These are phyloP conservation scores for Ensete glaucum DNA, from an alignment of 176 grass and related monocot species.

Conservation along the genomic window DNA sequence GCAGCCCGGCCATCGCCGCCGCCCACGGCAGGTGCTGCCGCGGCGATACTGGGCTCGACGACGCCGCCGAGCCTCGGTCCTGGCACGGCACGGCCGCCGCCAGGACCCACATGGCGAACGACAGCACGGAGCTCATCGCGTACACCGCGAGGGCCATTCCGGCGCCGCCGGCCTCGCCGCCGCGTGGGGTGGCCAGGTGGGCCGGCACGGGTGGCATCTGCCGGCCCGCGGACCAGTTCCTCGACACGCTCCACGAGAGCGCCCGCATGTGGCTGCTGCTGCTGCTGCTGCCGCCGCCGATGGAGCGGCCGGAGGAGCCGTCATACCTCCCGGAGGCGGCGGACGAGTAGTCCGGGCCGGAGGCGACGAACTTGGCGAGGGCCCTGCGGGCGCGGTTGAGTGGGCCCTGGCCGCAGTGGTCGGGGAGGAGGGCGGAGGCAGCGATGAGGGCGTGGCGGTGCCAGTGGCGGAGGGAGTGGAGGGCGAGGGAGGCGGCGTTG, in stretches of 20 bases:
- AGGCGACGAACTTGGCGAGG: constrained; percentile 36
- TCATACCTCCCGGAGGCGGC: not conserved
- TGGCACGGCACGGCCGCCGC: constrained; percentile 60
- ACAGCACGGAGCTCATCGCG: constrained; percentile 84
- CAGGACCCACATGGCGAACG: constrained; percentile 70
- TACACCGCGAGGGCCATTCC: constrained; percentile 64
- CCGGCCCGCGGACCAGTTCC: constrained; percentile 62
- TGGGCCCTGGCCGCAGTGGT: not conserved
- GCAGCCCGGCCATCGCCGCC: constrained; percentile 38
- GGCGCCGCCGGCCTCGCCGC: constrained; percentile 22
- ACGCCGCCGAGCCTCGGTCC: constrained; percentile 23
- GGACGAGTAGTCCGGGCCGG: not conserved
- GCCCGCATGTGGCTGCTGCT: constrained; percentile 17
- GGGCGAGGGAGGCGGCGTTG: constrained; percentile 60
- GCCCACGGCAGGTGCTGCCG: constrained; percentile 72
- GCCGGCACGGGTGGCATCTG: constrained; percentile 52
- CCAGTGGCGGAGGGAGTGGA: constrained; percentile 54
- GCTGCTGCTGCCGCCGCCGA: not conserved
- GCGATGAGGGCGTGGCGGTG: constrained; percentile 63
- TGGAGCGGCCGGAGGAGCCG: constrained; percentile 15
- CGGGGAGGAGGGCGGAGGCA: constrained; percentile 42
- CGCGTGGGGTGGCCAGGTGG: constrained; percentile 40
- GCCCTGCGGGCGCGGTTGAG: constrained; percentile 68
- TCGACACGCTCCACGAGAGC: constrained; percentile 62
- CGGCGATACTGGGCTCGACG: constrained; percentile 24